phyloP scores from a whole-genome alignment of 345 rosid genomes.

The Gossypium raimondii region DNA sequence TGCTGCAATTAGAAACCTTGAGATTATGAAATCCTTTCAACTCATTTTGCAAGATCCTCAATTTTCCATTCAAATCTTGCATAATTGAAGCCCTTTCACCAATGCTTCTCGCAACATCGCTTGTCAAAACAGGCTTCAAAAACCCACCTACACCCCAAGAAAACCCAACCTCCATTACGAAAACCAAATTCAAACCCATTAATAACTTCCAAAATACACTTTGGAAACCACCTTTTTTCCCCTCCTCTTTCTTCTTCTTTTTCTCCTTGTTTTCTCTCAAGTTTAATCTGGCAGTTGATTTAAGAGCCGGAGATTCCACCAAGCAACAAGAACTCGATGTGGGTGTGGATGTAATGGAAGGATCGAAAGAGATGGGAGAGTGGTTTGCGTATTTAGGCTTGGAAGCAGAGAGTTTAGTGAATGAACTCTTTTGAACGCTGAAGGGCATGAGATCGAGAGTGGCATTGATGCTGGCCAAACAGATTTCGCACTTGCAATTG shows the following conservation, averaged over 20 bases:
- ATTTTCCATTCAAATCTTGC: conserved; percentile 33
- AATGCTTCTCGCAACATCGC: conserved; percentile 38
- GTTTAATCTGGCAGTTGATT: conserved; percentile 36
- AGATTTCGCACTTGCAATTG: conserved; percentile 74
- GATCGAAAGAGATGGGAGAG: conserved; percentile 56
- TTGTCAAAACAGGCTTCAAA: conserved; percentile 39
- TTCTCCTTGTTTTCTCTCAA: conserved; percentile 16
- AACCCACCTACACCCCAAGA: conserved; percentile 31
- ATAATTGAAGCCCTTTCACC: conserved; percentile 45
- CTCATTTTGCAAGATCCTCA: conserved; percentile 50
- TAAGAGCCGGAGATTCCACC: conserved; percentile 35
- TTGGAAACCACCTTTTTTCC: neutral
- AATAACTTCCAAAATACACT: conserved; percentile 24
- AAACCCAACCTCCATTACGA: conserved; percentile 45
- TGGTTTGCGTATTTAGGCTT: conserved; percentile 21
- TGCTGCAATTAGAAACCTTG: conserved; percentile 50
- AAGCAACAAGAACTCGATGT: conserved; percentile 32
- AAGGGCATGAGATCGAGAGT: conserved; percentile 83
- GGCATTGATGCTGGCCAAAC: conserved; percentile 80
- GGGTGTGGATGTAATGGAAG: conserved; percentile 50
- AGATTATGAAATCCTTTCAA: conserved; percentile 32
- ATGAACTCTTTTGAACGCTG: conserved; percentile 63
- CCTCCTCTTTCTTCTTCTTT: conserved; percentile 11
- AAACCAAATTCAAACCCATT: conserved; percentile 36
- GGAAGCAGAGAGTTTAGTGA: conserved; percentile 52